Evolutionary conservation across 1,284 basidiomycete species (phyloP).

Genomic region (Ceratobasidium sp.): DNA sequence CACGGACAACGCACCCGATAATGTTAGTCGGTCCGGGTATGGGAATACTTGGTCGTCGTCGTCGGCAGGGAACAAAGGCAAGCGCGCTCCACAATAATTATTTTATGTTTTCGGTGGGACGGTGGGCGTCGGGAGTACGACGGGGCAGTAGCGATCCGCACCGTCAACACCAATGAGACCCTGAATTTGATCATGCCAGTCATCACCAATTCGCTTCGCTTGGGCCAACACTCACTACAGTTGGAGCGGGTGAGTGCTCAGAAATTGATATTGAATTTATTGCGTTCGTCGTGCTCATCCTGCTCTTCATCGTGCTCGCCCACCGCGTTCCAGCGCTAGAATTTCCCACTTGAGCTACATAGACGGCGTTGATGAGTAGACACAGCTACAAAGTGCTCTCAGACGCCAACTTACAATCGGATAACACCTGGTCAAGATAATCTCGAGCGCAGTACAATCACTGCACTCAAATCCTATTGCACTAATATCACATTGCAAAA

Average conservation of each 20-base stretch:
- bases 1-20: background rate
- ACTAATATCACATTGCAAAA: conserved; percentile 11
- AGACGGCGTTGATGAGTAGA: background rate
- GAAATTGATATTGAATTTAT: too few relatives aligned
- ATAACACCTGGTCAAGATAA: background rate
- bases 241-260: too few relatives aligned
- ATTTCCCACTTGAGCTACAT: background rate
- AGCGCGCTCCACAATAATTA: background rate
- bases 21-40: background rate
- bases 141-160: conserved; percentile 19
- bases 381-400: too few relatives aligned
- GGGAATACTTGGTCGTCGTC: background rate
- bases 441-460: background rate
- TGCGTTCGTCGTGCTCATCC: too few relatives aligned
- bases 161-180: conserved; percentile 17
- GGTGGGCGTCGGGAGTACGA: conserved; percentile 20
- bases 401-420: background rate
- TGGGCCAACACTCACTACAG: background rate
- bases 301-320: too few relatives aligned
- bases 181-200: conserved; percentile 21
- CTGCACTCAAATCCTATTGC: background rate
- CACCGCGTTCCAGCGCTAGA: background rate
- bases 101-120: background rate
- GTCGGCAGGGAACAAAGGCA: background rate
- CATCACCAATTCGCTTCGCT: background rate